Evolutionary conservation across 75 land plant genomes (phyloP).

Genomic region (Pinus taeda): DNA sequence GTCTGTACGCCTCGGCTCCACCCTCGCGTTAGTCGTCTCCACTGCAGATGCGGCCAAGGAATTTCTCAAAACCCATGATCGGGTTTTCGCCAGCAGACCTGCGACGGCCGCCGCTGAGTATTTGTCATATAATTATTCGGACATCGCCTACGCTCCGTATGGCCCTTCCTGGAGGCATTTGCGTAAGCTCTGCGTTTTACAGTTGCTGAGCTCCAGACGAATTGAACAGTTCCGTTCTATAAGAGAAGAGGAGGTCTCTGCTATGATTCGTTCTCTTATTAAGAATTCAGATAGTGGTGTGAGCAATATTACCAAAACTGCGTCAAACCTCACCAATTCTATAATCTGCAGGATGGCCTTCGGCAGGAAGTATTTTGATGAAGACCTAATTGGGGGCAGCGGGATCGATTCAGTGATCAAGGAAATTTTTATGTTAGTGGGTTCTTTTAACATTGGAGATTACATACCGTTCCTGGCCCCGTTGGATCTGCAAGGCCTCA

Average conservation of each 20-base stretch:
- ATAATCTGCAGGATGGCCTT: no score
- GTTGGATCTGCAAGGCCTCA: no score
- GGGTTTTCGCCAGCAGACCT: conserved; percentile 14
- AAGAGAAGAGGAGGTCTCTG: conserved; percentile 17
- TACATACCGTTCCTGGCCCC: no score
- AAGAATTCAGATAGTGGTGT: no score
- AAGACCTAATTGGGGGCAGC: no score
- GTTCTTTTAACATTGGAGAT: no score
- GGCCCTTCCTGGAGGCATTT: conserved; percentile 23
- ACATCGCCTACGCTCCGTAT: conserved; percentile 17
- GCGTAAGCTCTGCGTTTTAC: conserved; percentile 9
- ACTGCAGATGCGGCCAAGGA: conserved; percentile 21
- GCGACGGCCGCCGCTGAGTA: not conserved
- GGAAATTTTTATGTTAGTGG: no score
- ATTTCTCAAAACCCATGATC: conserved; percentile 25
- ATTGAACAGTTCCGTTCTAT: conserved; percentile 11
- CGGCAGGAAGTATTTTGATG: no score
- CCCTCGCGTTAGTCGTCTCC: conserved; percentile 16
- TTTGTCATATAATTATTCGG: not conserved
- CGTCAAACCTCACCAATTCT: no score
- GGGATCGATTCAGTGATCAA: no score
- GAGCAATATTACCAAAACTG: no score
- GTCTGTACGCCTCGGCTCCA: conserved; percentile 16
- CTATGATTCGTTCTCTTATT: not conserved
- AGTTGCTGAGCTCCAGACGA: conserved; percentile 15